Evolutionary conservation across 148 eudicot genomes (phyloP).

Genomic region (Spergularia marina): DNA sequence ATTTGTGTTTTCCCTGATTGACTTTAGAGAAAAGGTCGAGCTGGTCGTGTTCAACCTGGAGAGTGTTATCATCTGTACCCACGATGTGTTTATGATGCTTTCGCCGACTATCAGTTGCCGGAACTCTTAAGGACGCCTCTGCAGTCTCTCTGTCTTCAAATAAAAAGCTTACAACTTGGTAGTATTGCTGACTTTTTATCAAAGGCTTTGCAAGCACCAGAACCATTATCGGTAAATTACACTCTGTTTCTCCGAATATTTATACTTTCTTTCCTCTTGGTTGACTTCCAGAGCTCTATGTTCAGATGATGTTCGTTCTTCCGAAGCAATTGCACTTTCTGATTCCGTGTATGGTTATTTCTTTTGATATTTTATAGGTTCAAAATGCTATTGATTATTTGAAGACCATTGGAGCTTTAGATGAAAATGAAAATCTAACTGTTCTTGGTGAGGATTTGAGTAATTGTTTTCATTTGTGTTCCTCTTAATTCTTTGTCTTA

Average conservation of each 20-base stretch:
- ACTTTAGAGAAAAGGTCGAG: conserved; percentile 87
- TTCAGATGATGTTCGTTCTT: neutral
- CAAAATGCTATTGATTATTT: conserved; percentile 91
- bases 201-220: conserved; percentile 90
- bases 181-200: conserved; percentile 81
- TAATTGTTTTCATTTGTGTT: conserved; percentile 10
- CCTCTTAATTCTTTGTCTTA: neutral
- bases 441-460: conserved; percentile 53
- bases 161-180: conserved; percentile 84
- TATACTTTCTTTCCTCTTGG: neutral
- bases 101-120: conserved; percentile 92
- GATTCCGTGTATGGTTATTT: neutral
- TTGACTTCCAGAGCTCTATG: neutral
- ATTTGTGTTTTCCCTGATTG: conserved; percentile 12
- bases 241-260: neutral
- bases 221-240: conserved; percentile 68
- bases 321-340: neutral
- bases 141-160: conserved; percentile 95
- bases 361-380: conserved; percentile 49
- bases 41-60: conserved; percentile 98
- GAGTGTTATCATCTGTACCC: conserved; percentile 97
- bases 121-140: conserved; percentile 97
- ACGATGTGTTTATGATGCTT: conserved; percentile 78
- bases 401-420: conserved; percentile 90
- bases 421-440: conserved; percentile 83